Percentiles rank a stretch among this genome's conserved stretches.
phyloP scores from a whole-genome alignment of 768 basidiomycete genomes.

The Cyclocybe aegerita region DNA sequence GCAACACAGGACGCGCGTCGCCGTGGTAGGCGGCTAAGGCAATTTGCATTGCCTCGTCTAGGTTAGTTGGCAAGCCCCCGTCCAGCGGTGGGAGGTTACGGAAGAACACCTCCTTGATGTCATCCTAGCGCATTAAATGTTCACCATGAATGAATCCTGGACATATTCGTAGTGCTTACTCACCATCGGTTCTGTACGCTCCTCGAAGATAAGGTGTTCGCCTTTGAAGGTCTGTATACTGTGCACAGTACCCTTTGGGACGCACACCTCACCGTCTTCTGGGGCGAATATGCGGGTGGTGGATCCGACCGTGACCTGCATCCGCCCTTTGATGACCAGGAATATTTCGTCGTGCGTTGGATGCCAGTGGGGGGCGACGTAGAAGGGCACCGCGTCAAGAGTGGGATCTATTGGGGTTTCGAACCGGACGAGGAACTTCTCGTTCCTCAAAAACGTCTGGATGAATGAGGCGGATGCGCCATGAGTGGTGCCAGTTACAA shows the following conservation, averaged over 20 bases:
- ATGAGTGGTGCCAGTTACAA: too few relatives aligned
- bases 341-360: constrained; percentile 32
- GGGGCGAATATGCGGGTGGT: constrained; percentile 21
- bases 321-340: constrained; percentile 14
- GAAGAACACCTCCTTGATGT: too few relatives aligned
- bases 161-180: neutral
- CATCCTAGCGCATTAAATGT: too few relatives aligned
- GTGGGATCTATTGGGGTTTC: constrained; percentile 15
- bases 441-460: constrained; percentile 32
- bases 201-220: constrained; percentile 26
- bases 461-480: too few relatives aligned
- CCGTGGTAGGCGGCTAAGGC: too few relatives aligned
- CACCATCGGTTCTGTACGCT: constrained; percentile 32
- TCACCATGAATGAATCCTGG: too few relatives aligned
- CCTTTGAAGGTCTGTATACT: constrained; percentile 23
- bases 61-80: too few relatives aligned
- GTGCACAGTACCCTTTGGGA: constrained; percentile 28
- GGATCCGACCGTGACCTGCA: constrained; percentile 21
- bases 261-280: constrained; percentile 28
- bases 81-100: too few relatives aligned
- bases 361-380: constrained; percentile 34
- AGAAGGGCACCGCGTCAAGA: constrained; percentile 22
- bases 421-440: constrained; percentile 24
- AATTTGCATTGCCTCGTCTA: too few relatives aligned
- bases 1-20: too few relatives aligned